Conservation (phyloP, 1,139 yeast species). For the Sugiyamaella japonica region DNA sequence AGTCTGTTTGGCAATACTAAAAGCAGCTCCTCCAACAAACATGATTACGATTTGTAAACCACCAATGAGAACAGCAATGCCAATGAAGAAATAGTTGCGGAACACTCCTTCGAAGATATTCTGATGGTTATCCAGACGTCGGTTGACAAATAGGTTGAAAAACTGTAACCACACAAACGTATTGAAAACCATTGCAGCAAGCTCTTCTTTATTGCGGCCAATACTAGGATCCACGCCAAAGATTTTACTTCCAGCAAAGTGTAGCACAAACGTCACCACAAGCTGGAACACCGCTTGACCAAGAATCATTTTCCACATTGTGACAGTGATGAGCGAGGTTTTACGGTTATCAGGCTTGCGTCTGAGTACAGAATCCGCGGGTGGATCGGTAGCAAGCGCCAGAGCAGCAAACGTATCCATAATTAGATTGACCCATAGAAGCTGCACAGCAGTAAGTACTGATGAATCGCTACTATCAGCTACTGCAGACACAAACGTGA, state of each 20-base stretch:
- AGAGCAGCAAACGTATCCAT: conserved; percentile 98
- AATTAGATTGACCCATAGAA: conserved; percentile 94
- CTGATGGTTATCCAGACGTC: conserved; percentile 88
- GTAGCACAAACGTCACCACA: conserved; percentile 70
- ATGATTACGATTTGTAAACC: conserved; percentile 85
- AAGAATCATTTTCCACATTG: conserved; percentile 98
- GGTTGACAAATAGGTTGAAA: conserved; percentile 86
- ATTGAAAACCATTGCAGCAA: conserved; percentile 87
- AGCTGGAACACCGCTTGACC: conserved; percentile 85
- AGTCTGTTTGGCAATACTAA: conserved; percentile 74
- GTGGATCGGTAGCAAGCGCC: conserved; percentile 97
- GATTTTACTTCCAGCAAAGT: conserved; percentile 69
- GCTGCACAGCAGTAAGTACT: conserved; percentile 94
- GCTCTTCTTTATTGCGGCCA: conserved; percentile 53
- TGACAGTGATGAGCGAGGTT: conserved; percentile 77
- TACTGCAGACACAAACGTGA: conserved; percentile 93
- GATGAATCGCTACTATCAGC: conserved; percentile 75
- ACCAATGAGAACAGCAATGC: conserved; percentile 70
- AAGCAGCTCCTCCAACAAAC: conserved; percentile 98
- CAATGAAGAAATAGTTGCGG: conserved; percentile 78
- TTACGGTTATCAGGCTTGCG: conserved; percentile 83
- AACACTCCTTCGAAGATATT: conserved; percentile 80
- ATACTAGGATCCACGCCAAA: conserved; percentile 27
- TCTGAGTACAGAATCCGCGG: conserved; percentile 74
- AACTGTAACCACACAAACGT: conserved; percentile 98